Conservation (phyloP, 495 filamentous ascomycete genomes). For the Penicillium robsamsonii region DNA sequence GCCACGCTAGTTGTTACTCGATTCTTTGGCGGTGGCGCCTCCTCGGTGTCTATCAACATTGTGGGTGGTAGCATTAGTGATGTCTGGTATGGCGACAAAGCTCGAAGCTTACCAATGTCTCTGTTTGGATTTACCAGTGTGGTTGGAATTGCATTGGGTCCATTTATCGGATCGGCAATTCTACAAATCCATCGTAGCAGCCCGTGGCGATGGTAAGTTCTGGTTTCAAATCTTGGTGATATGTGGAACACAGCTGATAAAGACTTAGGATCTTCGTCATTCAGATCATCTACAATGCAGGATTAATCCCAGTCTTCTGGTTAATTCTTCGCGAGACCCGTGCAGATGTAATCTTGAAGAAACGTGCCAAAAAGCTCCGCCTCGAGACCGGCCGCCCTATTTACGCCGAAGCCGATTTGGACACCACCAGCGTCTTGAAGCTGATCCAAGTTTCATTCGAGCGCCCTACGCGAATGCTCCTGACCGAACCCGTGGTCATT, state of each 20-base stretch:
- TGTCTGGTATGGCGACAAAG: conserved; percentile 41
- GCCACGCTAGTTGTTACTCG: conserved; percentile 50
- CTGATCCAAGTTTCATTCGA: conserved; percentile 37
- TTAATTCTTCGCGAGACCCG: conserved; percentile 47
- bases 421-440: conserved; percentile 24
- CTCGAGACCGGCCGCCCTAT: conserved; percentile 52
- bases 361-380: conserved; percentile 63
- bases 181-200: conserved; percentile 34
- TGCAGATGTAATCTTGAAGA: conserved; percentile 52
- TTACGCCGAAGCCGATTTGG: conserved; percentile 38
- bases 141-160: conserved; percentile 48
- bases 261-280: conserved; percentile 47
- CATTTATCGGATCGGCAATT: conserved; percentile 45
- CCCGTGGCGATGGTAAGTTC: conserved; percentile 44
- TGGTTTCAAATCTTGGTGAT: neutral
- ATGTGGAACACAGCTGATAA: conserved; percentile 3
- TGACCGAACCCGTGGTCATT: conserved; percentile 54
- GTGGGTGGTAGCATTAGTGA: conserved; percentile 48
- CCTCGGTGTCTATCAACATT: conserved; percentile 47
- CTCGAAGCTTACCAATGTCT: conserved; percentile 44
- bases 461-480: conserved; percentile 48
- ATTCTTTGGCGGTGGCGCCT: conserved; percentile 50
- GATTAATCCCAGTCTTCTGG: conserved; percentile 41
- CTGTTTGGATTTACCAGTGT: conserved; percentile 45
- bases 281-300: conserved; percentile 50